Base-by-base conservation (phyloP, 108 stramenopile genomes). In the Conticribra guillardii region DNA sequence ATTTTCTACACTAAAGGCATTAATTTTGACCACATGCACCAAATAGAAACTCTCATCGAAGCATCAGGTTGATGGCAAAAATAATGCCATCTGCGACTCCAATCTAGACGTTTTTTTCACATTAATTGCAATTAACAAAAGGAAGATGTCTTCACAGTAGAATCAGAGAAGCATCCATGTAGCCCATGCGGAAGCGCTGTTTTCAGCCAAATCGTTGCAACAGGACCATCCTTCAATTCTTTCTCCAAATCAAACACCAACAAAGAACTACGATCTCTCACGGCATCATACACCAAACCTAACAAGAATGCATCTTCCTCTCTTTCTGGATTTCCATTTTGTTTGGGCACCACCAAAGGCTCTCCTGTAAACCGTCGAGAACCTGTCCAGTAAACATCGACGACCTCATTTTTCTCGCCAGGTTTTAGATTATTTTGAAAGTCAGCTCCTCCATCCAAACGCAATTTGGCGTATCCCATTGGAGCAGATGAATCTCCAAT, bases 321-420 rank as follows among this genome's bases (percentile, higher is more conserved):
- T n/a, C 74, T 60, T 7, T 80, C 57, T 0, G 73, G 47, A 45
- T 87, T 69, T 11, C 67, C 68, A 34, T 54, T 60, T 2, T 68
- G 14, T 49, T 87, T 87, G 0, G 83, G 86, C n/a, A 87, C 78
- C n/a, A 87, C 71, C 9, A 84, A 26, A 0, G 86, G 86, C 45
- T 84, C 86, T 7, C 64, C 73, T 2, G 73, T 58, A 57, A 80
- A 84, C 22, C 74, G 69, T 28, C 86, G 60, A 15, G 76, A 59
- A 26, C 86, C 86, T 56, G 84, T 81, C 82, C 83, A 87, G 41
- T 73, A 84, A 2, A 74, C 79, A 64, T 84, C 86, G 11, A 84
- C 67, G 0, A 75, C 74, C 11, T 74, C 51, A 52, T 84, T 84
- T 22, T 29, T 24, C 32, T 80, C 73, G 21, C 84, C 84, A 4